Evolutionary conservation across 164 flowering plant species (phyloP).

Genomic region (Aristolochia contorta): DNA sequence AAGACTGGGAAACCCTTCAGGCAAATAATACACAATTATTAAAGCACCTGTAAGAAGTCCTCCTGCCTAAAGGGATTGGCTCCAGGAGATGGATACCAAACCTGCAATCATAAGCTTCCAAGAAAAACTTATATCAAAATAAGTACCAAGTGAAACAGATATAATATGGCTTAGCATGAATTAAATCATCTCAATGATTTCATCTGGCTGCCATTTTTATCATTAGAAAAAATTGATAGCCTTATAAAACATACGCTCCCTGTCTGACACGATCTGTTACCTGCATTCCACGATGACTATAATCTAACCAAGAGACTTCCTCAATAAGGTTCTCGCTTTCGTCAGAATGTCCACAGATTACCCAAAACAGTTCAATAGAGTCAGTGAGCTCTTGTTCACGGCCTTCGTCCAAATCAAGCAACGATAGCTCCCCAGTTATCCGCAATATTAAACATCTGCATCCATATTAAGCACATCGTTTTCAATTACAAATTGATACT

Average conservation of each 20-base stretch:
- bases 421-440: conserved; percentile 84
- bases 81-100: conserved; percentile 98
- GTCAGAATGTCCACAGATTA: conserved; percentile 88
- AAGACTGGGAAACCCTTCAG: not conserved
- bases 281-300: conserved; percentile 98
- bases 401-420: conserved; percentile 96
- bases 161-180: not conserved
- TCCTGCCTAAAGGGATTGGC: conserved; percentile 85
- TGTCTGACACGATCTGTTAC: conserved; percentile 27
- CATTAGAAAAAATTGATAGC: not conserved
- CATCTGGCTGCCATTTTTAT: too few relatives aligned
- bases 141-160: conserved; percentile 11
- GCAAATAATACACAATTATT: not conserved
- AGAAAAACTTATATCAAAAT: conserved; percentile 38
- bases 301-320: conserved; percentile 97
- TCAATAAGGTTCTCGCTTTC: conserved; percentile 81
- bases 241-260: not conserved
- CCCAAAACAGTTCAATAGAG: conserved; percentile 95
- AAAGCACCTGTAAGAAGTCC: conserved; percentile 87
- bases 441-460: conserved; percentile 86
- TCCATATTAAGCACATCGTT: not conserved
- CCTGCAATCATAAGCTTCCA: conserved; percentile 62
- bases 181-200: not conserved
- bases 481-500: too few relatives aligned
- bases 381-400: conserved; percentile 84